A percentile compares a stretch with the other conserved stretches of the same genome.
These are phyloP conservation scores for Spathaspora sp. DNA, from an alignment of 1,139 yeast genomes.

Conservation along the genomic window DNA sequence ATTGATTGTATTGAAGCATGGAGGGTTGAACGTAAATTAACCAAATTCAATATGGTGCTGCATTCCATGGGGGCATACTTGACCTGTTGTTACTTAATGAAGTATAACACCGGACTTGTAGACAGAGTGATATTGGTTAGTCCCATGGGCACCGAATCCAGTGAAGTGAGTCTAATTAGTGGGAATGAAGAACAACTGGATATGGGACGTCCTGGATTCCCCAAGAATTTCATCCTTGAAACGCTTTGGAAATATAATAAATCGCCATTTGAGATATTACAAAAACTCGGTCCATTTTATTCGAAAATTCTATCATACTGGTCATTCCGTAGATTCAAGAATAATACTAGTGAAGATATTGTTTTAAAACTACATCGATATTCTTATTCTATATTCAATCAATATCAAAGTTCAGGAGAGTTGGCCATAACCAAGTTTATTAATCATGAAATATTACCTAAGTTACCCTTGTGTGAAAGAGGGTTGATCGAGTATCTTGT, in stretches of 20 bases:
- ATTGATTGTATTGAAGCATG: slow-evolving; percentile 41
- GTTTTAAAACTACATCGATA: slow-evolving; percentile 37
- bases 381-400: slow-evolving; percentile 45
- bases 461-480: slow-evolving; percentile 43
- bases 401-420: slow-evolving; percentile 46
- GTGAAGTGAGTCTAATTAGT: slow-evolving; percentile 34
- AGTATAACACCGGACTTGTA: slow-evolving; percentile 31
- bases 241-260: slow-evolving; percentile 40
- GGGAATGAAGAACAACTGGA: slow-evolving; percentile 26
- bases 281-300: slow-evolving; percentile 39
- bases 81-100: slow-evolving; percentile 41
- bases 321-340: slow-evolving; percentile 42
- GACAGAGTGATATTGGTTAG: slow-evolving; percentile 35
- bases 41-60: slow-evolving; percentile 32
- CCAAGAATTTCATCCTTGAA: slow-evolving; percentile 31
- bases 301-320: slow-evolving; percentile 43
- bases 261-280: slow-evolving; percentile 44
- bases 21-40: slow-evolving; percentile 28
- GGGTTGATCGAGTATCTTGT: slow-evolving; percentile 33
- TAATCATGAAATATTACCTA: slow-evolving; percentile 41
- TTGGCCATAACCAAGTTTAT: slow-evolving; percentile 44
- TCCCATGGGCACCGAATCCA: slow-evolving; percentile 51
- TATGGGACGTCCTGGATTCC: slow-evolving; percentile 42
- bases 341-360: slow-evolving; percentile 20
- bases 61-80: slow-evolving; percentile 51